These are phyloP conservation scores for Colletotrichum somersetense DNA, from an alignment of 2,329 filamentous ascomycete species.

Conservation along the genomic window DNA sequence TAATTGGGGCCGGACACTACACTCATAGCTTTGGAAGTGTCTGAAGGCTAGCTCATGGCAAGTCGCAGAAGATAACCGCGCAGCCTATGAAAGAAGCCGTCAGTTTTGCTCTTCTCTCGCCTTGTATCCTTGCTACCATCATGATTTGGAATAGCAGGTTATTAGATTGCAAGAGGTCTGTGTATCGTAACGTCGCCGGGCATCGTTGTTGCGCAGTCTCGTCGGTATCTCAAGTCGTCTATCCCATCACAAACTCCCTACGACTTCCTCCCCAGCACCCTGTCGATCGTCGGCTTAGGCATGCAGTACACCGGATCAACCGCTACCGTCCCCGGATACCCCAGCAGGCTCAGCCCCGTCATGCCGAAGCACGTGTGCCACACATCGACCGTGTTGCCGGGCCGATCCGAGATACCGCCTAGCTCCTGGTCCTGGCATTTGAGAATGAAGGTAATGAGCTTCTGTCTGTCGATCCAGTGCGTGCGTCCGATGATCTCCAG, in stretches of 20 bases:
- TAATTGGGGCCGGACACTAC: not conserved
- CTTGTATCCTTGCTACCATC: constrained; percentile 77
- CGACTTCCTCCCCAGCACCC: constrained; percentile 58
- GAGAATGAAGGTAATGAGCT: constrained; percentile 85
- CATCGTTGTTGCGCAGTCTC: not conserved
- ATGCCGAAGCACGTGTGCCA: constrained; percentile 95
- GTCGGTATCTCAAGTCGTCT: not conserved
- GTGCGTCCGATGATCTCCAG: constrained; percentile 87
- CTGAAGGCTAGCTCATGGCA: constrained; percentile 48
- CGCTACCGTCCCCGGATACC: constrained; percentile 79
- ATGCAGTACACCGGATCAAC: constrained; percentile 92
- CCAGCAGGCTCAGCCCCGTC: constrained; percentile 87
- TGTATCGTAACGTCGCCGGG: constrained; percentile 2
- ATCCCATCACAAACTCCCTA: not conserved
- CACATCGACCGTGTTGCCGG: constrained; percentile 95
- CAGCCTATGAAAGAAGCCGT: constrained; percentile 48
- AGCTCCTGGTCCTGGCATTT: constrained; percentile 86
- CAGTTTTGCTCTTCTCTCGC: constrained; percentile 69
- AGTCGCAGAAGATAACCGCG: constrained; percentile 44
- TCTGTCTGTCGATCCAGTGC: constrained; percentile 92
- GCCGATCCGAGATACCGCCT: constrained; percentile 90
- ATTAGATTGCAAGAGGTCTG: constrained; percentile 77
- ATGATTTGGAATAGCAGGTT: constrained; percentile 65
- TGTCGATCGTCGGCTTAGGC: constrained; percentile 75
- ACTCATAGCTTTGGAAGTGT: constrained; percentile 20